Evolutionary conservation across 345 rosid genomes (phyloP).

Genomic region (Brassica napus): Da-Ae NC_063448.1:5728501-5729000

Average conservation of each 20-base stretch:
- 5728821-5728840: not conserved
- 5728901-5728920: conserved; percentile 8
- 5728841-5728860: conserved; percentile 10
- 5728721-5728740: conserved; percentile 12
- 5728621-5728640: conserved; percentile 45
- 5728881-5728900: conserved; percentile 9
- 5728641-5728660: conserved; percentile 13
- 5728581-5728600: conserved; percentile 25
- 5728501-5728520: conserved; percentile 52
- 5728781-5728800: conserved; percentile 33
- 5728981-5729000: conserved; percentile 35
- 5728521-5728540: conserved; percentile 45
- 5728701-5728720: conserved; percentile 26
- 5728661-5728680: conserved; percentile 38
- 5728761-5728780: conserved; percentile 33
- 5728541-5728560: conserved; percentile 75
- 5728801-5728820: conserved; percentile 11
- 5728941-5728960: conserved; percentile 30
- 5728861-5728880: not conserved
- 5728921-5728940: conserved; percentile 41
- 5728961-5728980: conserved; percentile 40
- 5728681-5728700: conserved; percentile 20
- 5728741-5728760: conserved; percentile 31
- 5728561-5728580: conserved; percentile 30
- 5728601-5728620: conserved; percentile 28